phyloP scores from a whole-genome alignment of 2,329 filamentous ascomycete species.

The Blastomyces emzantsi region DNA sequence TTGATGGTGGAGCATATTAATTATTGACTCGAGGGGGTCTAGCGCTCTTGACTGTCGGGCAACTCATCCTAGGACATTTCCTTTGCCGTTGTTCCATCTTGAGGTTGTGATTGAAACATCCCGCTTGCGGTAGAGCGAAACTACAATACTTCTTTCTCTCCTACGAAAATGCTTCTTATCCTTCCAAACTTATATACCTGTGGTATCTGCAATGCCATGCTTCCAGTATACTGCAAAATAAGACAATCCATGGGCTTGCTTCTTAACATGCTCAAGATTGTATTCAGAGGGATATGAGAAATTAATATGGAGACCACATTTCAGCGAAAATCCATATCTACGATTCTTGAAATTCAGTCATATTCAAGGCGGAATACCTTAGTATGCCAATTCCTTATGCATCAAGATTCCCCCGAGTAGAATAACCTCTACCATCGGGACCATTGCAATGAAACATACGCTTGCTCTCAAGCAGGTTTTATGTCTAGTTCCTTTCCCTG shows the following conservation, averaged over 20 bases:
- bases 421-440: not conserved
- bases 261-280: not conserved
- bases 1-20: not conserved
- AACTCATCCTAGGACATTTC: not conserved
- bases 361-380: not conserved
- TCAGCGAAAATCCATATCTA: not conserved
- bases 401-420: not conserved
- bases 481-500: not conserved
- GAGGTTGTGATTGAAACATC: not conserved
- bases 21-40: not conserved
- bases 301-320: not conserved
- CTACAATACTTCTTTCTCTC: not conserved
- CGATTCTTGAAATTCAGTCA: not conserved
- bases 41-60: not conserved
- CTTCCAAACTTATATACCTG: not conserved
- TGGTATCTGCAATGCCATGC: not conserved
- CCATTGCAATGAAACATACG: not conserved
- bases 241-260: not conserved
- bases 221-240: not conserved
- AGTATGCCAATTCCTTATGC: not conserved
- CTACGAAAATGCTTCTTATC: not conserved
- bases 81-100: not conserved
- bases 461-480: not conserved
- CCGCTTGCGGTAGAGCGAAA: not conserved
- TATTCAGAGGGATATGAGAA: not conserved